These are phyloP conservation scores for Sporisorium scitamineum DNA, from an alignment of 1,284 basidiomycete species.

Conservation along the genomic window DNA sequence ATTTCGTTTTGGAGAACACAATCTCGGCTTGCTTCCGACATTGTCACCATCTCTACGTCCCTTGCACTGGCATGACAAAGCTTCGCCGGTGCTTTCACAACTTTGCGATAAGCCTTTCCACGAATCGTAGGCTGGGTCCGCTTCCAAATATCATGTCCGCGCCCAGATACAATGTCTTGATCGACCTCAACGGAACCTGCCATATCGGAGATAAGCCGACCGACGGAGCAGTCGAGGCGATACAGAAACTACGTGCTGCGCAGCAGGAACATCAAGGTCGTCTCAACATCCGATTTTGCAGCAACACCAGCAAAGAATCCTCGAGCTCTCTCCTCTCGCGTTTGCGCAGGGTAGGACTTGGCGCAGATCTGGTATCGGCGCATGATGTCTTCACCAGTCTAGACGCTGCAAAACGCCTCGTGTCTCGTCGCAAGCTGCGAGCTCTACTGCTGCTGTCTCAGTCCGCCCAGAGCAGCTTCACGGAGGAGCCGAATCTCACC, in stretches of 20 bases:
- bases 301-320: conserved; percentile 49
- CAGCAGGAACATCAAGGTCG: conserved; percentile 14
- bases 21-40: not conserved
- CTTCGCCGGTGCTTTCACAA: not conserved
- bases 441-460: conserved; percentile 28
- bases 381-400: conserved; percentile 44
- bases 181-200: conserved; percentile 49
- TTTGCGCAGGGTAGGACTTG: conserved; percentile 22
- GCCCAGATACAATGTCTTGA: conserved; percentile 40
- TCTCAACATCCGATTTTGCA: conserved; percentile 42
- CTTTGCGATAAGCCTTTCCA: not conserved
- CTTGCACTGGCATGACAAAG: not conserved
- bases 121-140: not conserved
- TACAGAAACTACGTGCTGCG: conserved; percentile 24
- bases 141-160: conserved; percentile 1
- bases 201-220: conserved; percentile 43
- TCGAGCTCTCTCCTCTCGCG: conserved; percentile 28
- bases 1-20: not conserved
- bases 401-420: conserved; percentile 28
- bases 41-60: not conserved
- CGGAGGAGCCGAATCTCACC: conserved; percentile 1
- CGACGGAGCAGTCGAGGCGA: conserved; percentile 24
- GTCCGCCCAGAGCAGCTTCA: conserved; percentile 31
- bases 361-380: conserved; percentile 14
- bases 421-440: conserved; percentile 19